Evolutionary conservation across 179 eudicot species (phyloP).

Genomic region (Patellifolia procumbens): DNA sequence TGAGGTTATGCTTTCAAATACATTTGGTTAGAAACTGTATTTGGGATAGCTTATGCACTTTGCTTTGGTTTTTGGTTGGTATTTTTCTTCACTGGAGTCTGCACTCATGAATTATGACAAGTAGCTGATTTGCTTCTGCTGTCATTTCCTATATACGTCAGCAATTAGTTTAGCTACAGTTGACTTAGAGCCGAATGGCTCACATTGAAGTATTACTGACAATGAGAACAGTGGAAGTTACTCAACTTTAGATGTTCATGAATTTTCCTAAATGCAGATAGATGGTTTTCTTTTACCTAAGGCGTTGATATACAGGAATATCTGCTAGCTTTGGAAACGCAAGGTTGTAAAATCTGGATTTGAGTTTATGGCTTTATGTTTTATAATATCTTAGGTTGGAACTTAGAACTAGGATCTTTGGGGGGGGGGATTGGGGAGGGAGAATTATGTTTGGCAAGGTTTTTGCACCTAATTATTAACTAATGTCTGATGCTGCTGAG

Average conservation of each 20-base stretch:
- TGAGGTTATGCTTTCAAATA: background rate
- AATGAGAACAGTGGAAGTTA: background rate
- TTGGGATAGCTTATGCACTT: background rate
- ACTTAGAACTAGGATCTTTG: background rate
- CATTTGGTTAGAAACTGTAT: background rate
- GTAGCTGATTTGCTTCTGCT: conserved; percentile 1
- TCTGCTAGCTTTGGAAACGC: background rate
- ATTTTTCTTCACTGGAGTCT: background rate
- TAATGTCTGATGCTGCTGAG: background rate
- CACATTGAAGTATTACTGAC: background rate
- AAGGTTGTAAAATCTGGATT: background rate
- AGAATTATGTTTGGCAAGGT: background rate
- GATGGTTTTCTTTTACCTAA: background rate
- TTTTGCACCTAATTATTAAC: background rate
- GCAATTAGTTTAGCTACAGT: background rate
- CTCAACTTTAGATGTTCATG: background rate
- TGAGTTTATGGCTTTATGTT: background rate
- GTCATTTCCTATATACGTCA: background rate
- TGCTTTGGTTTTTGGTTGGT: background rate
- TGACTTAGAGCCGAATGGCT: background rate
- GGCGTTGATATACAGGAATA: background rate
- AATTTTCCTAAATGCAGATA: background rate
- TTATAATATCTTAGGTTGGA: background rate
- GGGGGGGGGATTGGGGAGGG: background rate
- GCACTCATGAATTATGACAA: background rate